Conservation (phyloP, 108 stramenopile genomes). For the Cyclostephanos tholiformis region DNA sequence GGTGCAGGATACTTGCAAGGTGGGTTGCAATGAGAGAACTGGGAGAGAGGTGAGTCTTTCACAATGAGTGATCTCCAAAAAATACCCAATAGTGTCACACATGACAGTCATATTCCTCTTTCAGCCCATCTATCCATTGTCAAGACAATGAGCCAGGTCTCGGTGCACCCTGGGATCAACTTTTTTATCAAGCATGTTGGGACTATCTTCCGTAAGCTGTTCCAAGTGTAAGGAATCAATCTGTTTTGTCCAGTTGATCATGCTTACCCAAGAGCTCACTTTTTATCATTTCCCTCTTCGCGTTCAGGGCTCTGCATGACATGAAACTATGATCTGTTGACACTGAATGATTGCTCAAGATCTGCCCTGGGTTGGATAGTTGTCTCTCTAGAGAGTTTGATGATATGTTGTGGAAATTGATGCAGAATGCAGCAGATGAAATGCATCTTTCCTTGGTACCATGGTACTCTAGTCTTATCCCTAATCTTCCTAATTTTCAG, state of each 20-base stretch:
- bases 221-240: conserved; percentile 34
- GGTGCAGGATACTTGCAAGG: conserved; percentile 66
- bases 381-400: conserved; percentile 54
- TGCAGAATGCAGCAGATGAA: conserved; percentile 53
- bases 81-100: not conserved
- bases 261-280: not conserved
- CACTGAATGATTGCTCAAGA: conserved; percentile 45
- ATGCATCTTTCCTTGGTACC: conserved; percentile 62
- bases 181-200: conserved; percentile 72
- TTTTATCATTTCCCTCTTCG: not conserved
- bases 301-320: conserved; percentile 44
- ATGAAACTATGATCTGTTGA: conserved; percentile 49
- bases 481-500: conserved; percentile 60
- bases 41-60: conserved; percentile 52
- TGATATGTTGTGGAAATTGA: conserved; percentile 66
- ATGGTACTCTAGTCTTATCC: conserved; percentile 62
- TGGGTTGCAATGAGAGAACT: conserved; percentile 72
- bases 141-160: conserved; percentile 46
- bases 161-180: conserved; percentile 70
- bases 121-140: conserved; percentile 56
- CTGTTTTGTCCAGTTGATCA: not conserved
- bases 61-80: not conserved
- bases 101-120: not conserved
- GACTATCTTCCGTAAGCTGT: conserved; percentile 65
- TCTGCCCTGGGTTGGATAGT: conserved; percentile 48